Conservation (phyloP, 2,329 filamentous ascomycete genomes). For the Calonectria honghensis region DNA sequence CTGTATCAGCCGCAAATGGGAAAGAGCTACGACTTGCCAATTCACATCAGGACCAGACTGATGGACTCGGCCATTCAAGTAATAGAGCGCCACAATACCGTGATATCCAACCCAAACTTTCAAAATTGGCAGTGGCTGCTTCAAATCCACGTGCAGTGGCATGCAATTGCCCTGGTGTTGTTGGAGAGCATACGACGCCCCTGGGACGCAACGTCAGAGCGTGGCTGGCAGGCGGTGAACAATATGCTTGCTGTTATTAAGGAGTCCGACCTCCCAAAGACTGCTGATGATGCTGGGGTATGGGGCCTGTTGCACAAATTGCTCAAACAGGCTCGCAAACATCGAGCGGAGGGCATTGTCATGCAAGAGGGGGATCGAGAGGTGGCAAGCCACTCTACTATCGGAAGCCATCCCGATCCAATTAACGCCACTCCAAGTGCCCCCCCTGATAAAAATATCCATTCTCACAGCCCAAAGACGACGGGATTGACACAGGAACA, state of each 20-base stretch:
- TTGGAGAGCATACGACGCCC: constrained; percentile 18
- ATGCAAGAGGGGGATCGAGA: background rate
- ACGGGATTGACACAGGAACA: background rate
- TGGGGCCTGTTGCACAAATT: background rate
- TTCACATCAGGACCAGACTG: background rate
- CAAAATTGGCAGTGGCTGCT: constrained; percentile 9
- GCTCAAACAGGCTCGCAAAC: background rate
- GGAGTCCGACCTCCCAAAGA: background rate
- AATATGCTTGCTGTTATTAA: background rate
- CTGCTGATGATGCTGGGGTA: background rate
- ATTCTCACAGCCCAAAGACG: background rate
- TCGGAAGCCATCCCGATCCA: background rate
- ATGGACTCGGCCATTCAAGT: background rate
- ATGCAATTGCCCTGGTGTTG: background rate
- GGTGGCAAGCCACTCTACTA: no score
- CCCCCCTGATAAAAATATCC: no score
- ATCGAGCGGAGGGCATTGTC: background rate
- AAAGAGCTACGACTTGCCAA: background rate
- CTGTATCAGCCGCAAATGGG: background rate
- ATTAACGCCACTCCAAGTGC: no score
- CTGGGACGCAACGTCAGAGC: constrained; percentile 10
- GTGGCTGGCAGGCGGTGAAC: constrained; percentile 9
- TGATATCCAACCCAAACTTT: background rate
- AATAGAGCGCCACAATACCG: constrained; percentile 8
- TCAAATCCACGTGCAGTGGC: background rate